Evolutionary conservation across 495 filamentous ascomycete genomes (phyloP), one percentile per base, ranked within the genome.

Genomic region (Penicillium daleae): DNA sequence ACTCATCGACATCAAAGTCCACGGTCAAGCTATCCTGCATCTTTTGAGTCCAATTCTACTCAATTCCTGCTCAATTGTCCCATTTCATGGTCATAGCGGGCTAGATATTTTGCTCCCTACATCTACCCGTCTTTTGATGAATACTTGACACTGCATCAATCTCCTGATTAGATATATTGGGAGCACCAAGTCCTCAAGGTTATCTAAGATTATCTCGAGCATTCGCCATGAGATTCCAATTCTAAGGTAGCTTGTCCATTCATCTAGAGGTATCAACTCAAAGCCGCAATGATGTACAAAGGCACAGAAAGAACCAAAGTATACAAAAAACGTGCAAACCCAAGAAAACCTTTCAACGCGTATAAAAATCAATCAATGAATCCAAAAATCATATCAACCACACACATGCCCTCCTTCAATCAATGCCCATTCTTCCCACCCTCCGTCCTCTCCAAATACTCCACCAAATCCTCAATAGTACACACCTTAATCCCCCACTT

Each of bases 401-500:
- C n/a, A n/a, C n/a, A n/a, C n/a, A n/a, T n/a, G n/a, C 21, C 29
- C 57, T 39, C 48, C 26, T 19, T 31, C 3, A 53, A 35, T 78
- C 64, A 78, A 63, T 77, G 69, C 31, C 79, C 79, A 73, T 82
- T 82, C 56, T 67, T 61, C 42, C 66, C 56, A 51, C 72, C 74
- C 65, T 79, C 76, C 50, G 64, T 72, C 63, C 67, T 85, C 77
- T 96, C 90, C 52, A 98, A 72, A 74, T 94, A 91, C 59, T 73
- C 80, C 40, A 93, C 89, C 76, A 99, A 76, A 73, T 91, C 92
- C 71, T 93, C 93, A 77, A 99, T 98, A 8, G 95, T 98, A 75
- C 93, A 96, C 42, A 96, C 92, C 78, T 89, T 93, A 63, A 98
- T 77, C 10, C 92, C 93, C 89, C 91, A 98, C 73, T 83, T 86